A percentile compares a stretch with the other conserved stretches of the same genome.
These are phyloP conservation scores for Agrocybe praecox DNA, from an alignment of 768 basidiomycete genomes.

Conservation along the genomic window DNA sequence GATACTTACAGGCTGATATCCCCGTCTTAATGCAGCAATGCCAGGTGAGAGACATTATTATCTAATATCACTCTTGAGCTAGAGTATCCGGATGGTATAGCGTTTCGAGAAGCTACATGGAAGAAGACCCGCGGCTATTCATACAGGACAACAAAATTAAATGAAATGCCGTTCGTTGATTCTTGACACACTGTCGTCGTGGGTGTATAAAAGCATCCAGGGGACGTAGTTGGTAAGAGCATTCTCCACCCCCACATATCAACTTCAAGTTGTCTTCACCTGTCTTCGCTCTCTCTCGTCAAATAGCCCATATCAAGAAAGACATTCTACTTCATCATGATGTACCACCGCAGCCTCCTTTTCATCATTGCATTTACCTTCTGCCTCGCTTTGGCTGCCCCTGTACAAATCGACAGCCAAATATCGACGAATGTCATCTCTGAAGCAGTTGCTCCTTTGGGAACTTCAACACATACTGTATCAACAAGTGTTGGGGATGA, in stretches of 20 bases:
- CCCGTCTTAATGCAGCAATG: background rate
- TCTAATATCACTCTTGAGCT: background rate
- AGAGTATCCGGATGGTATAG: background rate
- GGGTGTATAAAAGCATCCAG: background rate
- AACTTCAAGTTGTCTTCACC: background rate
- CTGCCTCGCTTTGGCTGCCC: slow-evolving; percentile 15
- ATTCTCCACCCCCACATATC: slow-evolving; percentile 1
- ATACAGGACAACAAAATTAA: background rate
- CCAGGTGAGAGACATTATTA: background rate
- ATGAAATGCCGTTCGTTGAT: background rate
- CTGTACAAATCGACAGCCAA: slow-evolving; percentile 1
- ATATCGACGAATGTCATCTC: background rate
- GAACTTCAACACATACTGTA: too few relatives aligned
- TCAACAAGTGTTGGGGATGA: background rate
- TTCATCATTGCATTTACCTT: slow-evolving; percentile 11
- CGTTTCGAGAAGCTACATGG: background rate
- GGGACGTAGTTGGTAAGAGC: background rate
- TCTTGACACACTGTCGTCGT: background rate
- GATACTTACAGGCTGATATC: background rate
- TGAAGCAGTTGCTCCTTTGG: background rate
- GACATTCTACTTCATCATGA: slow-evolving; percentile 5
- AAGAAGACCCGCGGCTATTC: background rate
- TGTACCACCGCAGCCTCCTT: slow-evolving; percentile 13
- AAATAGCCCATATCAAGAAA: background rate
- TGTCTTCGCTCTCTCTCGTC: background rate